Evolutionary conservation across 2,329 filamentous ascomycete genomes (phyloP).

Genomic region (Aspergillus spinulosporus): DNA sequence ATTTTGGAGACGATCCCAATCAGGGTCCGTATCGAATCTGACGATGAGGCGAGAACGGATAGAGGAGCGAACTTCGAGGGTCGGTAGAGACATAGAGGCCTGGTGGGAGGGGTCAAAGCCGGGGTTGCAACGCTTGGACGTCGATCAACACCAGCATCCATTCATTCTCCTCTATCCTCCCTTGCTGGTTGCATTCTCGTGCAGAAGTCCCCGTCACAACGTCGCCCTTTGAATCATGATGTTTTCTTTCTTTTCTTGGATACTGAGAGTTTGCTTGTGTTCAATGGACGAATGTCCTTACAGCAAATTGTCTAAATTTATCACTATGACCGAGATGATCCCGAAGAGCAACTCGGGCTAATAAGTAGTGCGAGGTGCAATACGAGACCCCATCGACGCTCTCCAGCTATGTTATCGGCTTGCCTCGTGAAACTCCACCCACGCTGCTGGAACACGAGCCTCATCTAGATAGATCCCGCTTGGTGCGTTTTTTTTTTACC

Average conservation of each 20-base stretch:
- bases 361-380: neutral
- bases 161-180: neutral
- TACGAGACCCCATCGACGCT: slow-evolving; percentile 8
- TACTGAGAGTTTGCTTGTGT: neutral
- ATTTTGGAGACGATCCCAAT: neutral
- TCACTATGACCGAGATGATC: neutral
- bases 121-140: neutral
- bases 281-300: neutral
- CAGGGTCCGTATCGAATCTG: neutral
- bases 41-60: neutral
- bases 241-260: neutral
- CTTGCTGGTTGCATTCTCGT: neutral
- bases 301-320: slow-evolving; percentile 5
- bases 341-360: neutral
- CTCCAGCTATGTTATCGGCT: neutral
- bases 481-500: slow-evolving; percentile 2
- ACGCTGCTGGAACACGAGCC: slow-evolving; percentile 13
- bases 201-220: neutral
- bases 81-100: no score
- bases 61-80: neutral
- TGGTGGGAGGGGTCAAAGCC: neutral
- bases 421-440: slow-evolving; percentile 13
- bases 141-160: neutral
- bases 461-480: slow-evolving; percentile 7
- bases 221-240: neutral